Base-by-base conservation (phyloP, 768 basidiomycete genomes). In the Thelephora aurantiotincta region DNA sequence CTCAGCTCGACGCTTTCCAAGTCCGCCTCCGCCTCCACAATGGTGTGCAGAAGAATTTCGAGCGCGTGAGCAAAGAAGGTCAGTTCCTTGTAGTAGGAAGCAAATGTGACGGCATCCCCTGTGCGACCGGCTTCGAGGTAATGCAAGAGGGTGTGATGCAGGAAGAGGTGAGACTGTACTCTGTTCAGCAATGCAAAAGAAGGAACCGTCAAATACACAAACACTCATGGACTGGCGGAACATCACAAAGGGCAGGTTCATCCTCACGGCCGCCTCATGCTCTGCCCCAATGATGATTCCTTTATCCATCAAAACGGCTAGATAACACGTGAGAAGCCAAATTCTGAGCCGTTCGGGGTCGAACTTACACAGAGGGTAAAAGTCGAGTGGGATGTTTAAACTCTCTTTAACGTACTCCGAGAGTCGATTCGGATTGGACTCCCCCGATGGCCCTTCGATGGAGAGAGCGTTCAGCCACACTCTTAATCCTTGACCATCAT, bases 281-380 rank as follows among this genome's bases (percentile, higher is more conserved):
- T 97, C 93, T 22, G 85, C 88, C 6, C 94, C 94, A 54, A 97
- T 92, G 53, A 99, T 91, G 54, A 99, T 96, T 1, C 93, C 94
- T 59, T 97, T 99, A 63, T 97, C 93, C 92, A 98, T 98, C 20
- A 99, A 73, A 6, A 92, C 91, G 49, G 94, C 94, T 98, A 55
- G 33, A 45, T 12, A 20, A 4, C 16, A 33, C n/a, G n/a, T 16
- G 36, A 11, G 47, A 30, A 18, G 34, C 51, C 34, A 51, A 49
- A 51, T 50, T 49, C 14, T n/a, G 50, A 20, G 37, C 35, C 11
- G 11, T 44, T 9, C 6, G 23, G 50, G 20, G 44, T 42, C 18
- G 18, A 14, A 65, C 71, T 57, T 58, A 97, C 94, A 97, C 14
- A 99, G 63, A 0, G 94, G 94, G 59, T 98, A 99, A 59, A 98